Conservation (phyloP, 163 green algal genomes). For the Chlamydomonas reinhardtii region DNA sequence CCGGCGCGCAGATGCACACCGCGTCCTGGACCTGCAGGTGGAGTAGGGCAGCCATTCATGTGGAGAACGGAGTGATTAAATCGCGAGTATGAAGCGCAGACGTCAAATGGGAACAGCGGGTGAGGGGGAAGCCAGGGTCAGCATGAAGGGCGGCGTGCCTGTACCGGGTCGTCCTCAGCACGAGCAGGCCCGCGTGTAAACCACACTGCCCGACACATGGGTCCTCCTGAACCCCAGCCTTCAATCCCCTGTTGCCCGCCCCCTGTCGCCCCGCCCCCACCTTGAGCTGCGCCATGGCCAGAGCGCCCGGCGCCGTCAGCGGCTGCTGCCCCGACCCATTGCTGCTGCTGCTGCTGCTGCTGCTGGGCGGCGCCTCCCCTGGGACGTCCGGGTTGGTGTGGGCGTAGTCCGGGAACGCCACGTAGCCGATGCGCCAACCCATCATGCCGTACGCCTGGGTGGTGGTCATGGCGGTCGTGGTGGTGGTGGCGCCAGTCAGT, state of each 20-base stretch:
- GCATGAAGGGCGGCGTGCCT: too few species aligned
- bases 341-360: neutral
- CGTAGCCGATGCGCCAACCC: conserved; percentile 93
- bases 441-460: conserved; percentile 94
- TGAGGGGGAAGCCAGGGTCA: too few species aligned
- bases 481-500: neutral
- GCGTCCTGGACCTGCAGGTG: conserved; percentile 39
- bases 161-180: too few species aligned
- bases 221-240: too few species aligned
- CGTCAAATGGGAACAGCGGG: too few species aligned
- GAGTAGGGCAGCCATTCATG: neutral
- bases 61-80: neutral
- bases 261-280: neutral
- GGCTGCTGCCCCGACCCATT: neutral
- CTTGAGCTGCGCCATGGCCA: conserved; percentile 44
- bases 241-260: too few species aligned
- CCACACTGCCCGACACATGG: too few species aligned
- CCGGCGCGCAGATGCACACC: conserved; percentile 71
- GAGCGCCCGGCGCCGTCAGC: conserved; percentile 27
- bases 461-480: too few species aligned
- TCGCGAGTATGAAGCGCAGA: neutral
- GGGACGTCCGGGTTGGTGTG: conserved; percentile 29
- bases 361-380: neutral
- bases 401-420: conserved; percentile 74
- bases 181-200: too few species aligned